Base-by-base conservation (phyloP, 2,329 filamentous ascomycete genomes). In the Curvularia sp. region DNA sequence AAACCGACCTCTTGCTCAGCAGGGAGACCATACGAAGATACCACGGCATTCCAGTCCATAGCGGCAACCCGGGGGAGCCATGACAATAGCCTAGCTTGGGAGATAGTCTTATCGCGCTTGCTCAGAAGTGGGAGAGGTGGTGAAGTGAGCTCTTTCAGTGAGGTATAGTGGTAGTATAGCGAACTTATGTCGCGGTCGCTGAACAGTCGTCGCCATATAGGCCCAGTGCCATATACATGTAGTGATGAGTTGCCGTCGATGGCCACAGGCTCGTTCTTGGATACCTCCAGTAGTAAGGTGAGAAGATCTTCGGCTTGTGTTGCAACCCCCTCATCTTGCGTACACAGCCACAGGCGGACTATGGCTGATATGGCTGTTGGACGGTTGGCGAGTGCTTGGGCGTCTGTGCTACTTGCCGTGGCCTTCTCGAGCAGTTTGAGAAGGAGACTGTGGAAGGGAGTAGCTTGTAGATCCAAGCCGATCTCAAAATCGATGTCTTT, bases 131-230 rank as follows among this genome's bases (percentile, higher is more conserved):
- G 71, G 8, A 65, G 51, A 15, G 79, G 65, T 3, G 67, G 67
- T 28, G 74, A 62, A n/a, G 74, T 73, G 15, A 74, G 59, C n/a
- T 64, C 48, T 43, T 74, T 74, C 41, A 82, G 73, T 60, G 81
- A 83, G 66, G 83, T 87, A 50, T 82, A 78, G 28, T 82, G 80
- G 73, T 86, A 89, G 30, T 88, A 77, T 7, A 82, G 75, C 1
- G 77, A 78, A 64, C 87, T 87, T 6, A 88, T 81, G 66, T 87
- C 81, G 57, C 79, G 81, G 61, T 89, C 87, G 2, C 81, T 80
- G 65, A 89, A 88, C 0, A 89, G 64, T 18, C 87, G 82, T 67
- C 85, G 83, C 86, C 86, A 88, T 67, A 89, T 78, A 1, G 87
- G 73, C 1, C 70, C 74, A 42, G 65, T 65, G 7, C 66, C 77